A percentile compares a stretch with the other conserved stretches of the same genome.
Evolutionary conservation across 1,284 basidiomycete species (phyloP).

Genomic region (Apiotrichum domesticum): DNA sequence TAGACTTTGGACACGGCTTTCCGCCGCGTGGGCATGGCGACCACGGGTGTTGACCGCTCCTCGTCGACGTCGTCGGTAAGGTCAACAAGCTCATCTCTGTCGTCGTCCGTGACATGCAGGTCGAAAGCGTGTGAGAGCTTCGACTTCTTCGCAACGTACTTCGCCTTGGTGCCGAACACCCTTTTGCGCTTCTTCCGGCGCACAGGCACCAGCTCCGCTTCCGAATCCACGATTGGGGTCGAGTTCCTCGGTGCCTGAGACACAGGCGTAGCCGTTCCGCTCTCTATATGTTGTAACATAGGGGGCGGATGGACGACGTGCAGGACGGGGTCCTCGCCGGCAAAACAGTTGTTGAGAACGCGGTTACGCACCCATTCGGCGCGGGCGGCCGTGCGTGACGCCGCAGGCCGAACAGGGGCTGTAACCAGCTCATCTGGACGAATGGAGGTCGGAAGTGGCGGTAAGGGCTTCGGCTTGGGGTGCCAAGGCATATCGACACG

Average conservation of each 20-base stretch:
- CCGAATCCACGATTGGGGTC: background rate
- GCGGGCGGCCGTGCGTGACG: conserved; percentile 7
- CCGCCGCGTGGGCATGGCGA: background rate
- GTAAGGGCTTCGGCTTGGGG: background rate
- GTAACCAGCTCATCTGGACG: conserved; percentile 30
- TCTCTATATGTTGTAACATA: conserved; percentile 19
- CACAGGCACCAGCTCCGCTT: background rate
- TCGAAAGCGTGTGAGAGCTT: background rate
- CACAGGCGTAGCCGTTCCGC: background rate
- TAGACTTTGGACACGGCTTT: background rate
- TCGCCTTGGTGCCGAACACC: no score
- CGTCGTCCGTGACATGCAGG: background rate
- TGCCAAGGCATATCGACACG: conserved; percentile 18
- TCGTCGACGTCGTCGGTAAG: background rate
- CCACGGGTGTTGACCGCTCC: background rate
- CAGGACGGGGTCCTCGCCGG: conserved; percentile 24
- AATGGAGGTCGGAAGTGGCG: conserved; percentile 11
- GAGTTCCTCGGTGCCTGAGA: no score
- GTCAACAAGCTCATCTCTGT: background rate
- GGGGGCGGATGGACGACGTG: conserved; percentile 26
- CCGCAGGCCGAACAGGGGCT: conserved; percentile 11
- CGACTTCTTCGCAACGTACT: background rate
- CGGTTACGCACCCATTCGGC: conserved; percentile 16
- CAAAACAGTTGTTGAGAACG: conserved; percentile 24
- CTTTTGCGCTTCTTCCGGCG: background rate